phyloP scores from a whole-genome alignment of 208 protist species.

The Phytomonas serpens region DNA sequence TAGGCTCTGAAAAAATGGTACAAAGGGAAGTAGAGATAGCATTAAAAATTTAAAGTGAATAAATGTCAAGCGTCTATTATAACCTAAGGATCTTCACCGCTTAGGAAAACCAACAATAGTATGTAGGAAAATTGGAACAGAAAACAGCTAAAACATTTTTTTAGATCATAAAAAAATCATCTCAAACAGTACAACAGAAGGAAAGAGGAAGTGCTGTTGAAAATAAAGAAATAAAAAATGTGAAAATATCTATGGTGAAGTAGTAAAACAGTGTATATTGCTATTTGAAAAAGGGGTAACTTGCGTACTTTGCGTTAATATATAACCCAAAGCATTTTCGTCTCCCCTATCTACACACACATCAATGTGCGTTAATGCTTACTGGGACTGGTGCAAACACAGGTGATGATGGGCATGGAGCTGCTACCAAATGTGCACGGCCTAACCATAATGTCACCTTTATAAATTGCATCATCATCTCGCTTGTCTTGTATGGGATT shows the following conservation, averaged over 20 bases:
- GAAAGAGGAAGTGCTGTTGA: not conserved
- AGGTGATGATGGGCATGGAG: slow-evolving; percentile 19
- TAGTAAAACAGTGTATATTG: slow-evolving; percentile 8
- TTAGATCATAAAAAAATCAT: slow-evolving; percentile 1
- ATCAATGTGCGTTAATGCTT: not conserved
- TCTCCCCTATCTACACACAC: not conserved
- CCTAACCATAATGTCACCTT: slow-evolving; percentile 25
- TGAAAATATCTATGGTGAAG: slow-evolving; percentile 12
- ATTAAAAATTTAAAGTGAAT: not conserved
- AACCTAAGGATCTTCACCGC: not conserved
- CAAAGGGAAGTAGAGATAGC: slow-evolving; percentile 13
- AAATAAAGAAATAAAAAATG: slow-evolving; percentile 9
- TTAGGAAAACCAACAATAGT: not conserved
- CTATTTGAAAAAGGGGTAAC: not conserved
- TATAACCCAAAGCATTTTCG: not conserved
- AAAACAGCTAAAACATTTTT: slow-evolving; percentile 1
- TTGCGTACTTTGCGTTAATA: not conserved
- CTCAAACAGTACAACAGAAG: not conserved
- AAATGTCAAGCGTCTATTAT: not conserved
- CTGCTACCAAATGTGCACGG: slow-evolving; percentile 54
- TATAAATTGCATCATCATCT: slow-evolving; percentile 47
- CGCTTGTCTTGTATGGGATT: slow-evolving; percentile 74
- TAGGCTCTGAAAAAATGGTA: not conserved
- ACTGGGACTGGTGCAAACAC: not conserved
- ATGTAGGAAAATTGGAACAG: slow-evolving; percentile 1